These are phyloP conservation scores for Auxenochlorella pyrenoidosa DNA, from an alignment of 139 green algal genomes.

Conservation along the genomic window DNA sequence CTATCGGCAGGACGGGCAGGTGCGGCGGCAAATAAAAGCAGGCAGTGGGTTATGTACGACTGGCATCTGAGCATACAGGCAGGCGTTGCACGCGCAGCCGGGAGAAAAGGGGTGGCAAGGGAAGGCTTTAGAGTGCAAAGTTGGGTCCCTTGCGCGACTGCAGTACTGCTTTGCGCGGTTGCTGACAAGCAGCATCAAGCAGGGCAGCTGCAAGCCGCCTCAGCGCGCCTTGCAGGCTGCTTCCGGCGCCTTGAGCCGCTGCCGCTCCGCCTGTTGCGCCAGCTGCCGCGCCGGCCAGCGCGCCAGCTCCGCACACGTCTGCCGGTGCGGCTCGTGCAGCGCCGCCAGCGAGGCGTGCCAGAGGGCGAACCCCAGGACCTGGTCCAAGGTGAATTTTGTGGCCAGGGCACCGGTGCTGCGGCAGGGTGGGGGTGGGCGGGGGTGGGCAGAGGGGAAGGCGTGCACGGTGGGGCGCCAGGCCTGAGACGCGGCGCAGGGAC, in stretches of 20 bases:
- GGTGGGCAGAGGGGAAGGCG: background rate
- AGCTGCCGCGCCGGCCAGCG: slow-evolving; percentile 17
- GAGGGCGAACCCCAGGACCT: slow-evolving; percentile 39
- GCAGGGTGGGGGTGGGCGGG: no score
- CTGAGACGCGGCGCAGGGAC: no score
- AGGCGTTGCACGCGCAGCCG: background rate
- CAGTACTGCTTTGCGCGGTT: background rate
- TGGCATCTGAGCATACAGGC: background rate
- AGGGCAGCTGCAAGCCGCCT: background rate
- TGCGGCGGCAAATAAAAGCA: background rate
- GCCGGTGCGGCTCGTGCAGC: slow-evolving; percentile 26
- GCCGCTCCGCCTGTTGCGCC: background rate
- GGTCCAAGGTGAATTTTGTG: slow-evolving; percentile 43
- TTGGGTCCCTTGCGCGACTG: no score
- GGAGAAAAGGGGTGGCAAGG: background rate
- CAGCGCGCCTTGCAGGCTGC: background rate
- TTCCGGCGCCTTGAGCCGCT: background rate
- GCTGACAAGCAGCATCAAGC: no score
- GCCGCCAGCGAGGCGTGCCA: slow-evolving; percentile 42
- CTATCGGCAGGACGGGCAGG: no score
- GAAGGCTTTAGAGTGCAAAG: background rate
- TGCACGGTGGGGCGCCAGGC: background rate
- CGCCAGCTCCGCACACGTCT: background rate
- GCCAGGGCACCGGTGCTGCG: slow-evolving; percentile 34
- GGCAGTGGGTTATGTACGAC: background rate